A percentile compares a stretch with the other conserved stretches of the same genome.
Evolutionary conservation across 805 yeast species (phyloP).

Genomic region (Suhomyces sp.): DNA sequence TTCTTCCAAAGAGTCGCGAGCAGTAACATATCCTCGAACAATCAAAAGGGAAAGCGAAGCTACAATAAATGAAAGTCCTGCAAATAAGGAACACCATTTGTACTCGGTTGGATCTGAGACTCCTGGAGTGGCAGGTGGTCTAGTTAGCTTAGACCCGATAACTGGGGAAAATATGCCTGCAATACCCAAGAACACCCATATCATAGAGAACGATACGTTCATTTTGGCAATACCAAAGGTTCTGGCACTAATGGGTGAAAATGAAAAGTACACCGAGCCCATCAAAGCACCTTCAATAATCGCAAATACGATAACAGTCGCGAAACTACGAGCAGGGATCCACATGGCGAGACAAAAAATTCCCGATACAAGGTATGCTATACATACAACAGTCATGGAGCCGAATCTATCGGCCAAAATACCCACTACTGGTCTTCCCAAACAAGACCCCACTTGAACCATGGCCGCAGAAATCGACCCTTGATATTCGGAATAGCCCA

Average conservation of each 20-base stretch:
- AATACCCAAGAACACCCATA: constrained; percentile 20
- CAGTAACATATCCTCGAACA: constrained; percentile 20
- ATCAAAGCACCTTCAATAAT: constrained; percentile 18
- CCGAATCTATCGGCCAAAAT: constrained; percentile 18
- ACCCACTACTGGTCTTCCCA: constrained; percentile 22
- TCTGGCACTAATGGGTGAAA: constrained; percentile 17
- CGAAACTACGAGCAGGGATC: constrained; percentile 23
- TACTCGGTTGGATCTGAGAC: constrained; percentile 14
- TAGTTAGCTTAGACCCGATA: constrained; percentile 18
- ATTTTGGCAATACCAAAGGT: constrained; percentile 19
- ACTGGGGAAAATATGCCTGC: constrained; percentile 23
- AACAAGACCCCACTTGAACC: constrained; percentile 21
- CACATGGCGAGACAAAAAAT: constrained; percentile 22
- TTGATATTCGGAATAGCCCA: constrained; percentile 21
- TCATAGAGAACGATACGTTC: constrained; percentile 18
- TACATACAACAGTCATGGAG: constrained; percentile 10
- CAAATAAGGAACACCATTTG: constrained; percentile 17
- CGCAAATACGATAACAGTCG: constrained; percentile 14
- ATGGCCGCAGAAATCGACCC: constrained; percentile 25
- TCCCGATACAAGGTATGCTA: constrained; percentile 15
- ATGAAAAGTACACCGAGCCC: constrained; percentile 21
- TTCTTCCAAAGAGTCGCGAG: constrained; percentile 8
- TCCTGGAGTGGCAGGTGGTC: constrained; percentile 12
- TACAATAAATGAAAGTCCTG: constrained; percentile 19
- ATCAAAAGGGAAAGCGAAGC: constrained; percentile 14